Evolutionary conservation across 2,329 filamentous ascomycete species (phyloP), one percentile per base, ranked within the genome.

Genomic region (Orbilia brochopaga): DNA sequence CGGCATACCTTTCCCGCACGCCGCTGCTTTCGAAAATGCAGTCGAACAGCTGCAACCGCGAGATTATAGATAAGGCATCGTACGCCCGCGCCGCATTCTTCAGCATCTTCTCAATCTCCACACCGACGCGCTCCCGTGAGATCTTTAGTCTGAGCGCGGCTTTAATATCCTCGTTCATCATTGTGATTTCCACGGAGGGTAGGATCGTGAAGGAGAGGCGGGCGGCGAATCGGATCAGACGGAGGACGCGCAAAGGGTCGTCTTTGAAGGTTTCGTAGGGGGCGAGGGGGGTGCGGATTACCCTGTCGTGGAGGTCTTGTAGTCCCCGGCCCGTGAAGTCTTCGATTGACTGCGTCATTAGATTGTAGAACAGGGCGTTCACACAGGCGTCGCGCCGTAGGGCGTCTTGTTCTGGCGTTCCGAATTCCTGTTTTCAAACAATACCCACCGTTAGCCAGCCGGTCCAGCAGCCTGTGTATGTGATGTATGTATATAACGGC

Each of bases 291-390:
- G 94, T 97, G 60, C 89, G 85, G 74, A 99, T 92, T 55, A 92
- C 81, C 72, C 86, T 85, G 1, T 83, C 81, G 35, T 83, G 79
- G 86, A 97, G 86, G 77, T 97, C 93, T 6, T 84, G 78, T 37
- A 95, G 81, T 0, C 94, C 93, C 42, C 79, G 80, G 6, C 85
- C 85, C 0, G 91, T 95, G 73, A 95, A 89, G 78, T 99, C 94
- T 79, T 97, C 93, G 37, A 97, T 85, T 67, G 84, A 77, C 35
- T 86, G 85, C 0, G 88, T 91, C 77, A 92, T 87, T 42, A 99
- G 82, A 76, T 97, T 97, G 82, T 94, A 97, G 81, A 97, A 97
- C 74, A 99, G 85, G 23, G 94, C 91, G 78, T 99, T 99, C 73
- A 97, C 87, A 0, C 92, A 97, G 21, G 93, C 92, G 82, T 99